A percentile compares a stretch with the other conserved stretches of the same genome.
phyloP scores from a whole-genome alignment of 202 grass and related monocot genomes.

The Musa balbisiana region DNA sequence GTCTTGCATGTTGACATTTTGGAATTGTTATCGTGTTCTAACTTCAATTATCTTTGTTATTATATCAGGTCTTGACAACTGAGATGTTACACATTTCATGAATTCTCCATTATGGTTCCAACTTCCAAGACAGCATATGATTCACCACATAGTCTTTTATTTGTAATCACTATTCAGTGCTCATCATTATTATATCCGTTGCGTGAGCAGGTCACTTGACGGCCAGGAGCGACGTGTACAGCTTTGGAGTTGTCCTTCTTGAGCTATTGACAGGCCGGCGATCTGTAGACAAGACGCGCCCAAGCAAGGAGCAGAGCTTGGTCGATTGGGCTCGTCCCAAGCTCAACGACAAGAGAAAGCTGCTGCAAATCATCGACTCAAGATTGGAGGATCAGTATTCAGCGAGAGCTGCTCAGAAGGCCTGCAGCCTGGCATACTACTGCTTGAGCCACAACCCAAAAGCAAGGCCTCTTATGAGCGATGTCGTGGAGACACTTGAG shows the following conservation, averaged over 20 bases:
- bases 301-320: constrained; percentile 84
- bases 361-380: constrained; percentile 81
- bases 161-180: not conserved
- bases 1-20: constrained; percentile 26
- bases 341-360: constrained; percentile 74
- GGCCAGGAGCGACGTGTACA: constrained; percentile 89
- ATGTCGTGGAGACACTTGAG: constrained; percentile 80
- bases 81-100: too few species aligned
- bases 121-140: too few species aligned
- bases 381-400: constrained; percentile 70
- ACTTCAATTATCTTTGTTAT: not conserved
- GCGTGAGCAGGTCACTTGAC: constrained; percentile 77
- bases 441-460: constrained; percentile 93
- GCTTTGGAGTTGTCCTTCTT: constrained; percentile 85
- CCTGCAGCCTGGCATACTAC: constrained; percentile 87
- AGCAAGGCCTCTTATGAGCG: constrained; percentile 92
- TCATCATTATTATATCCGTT: not conserved
- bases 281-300: constrained; percentile 84
- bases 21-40: not conserved
- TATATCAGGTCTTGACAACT: too few species aligned
- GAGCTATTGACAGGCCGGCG: constrained; percentile 93
- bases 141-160: too few species aligned
- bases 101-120: too few species aligned
- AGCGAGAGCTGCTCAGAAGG: constrained; percentile 67
- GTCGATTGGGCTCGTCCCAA: constrained; percentile 93